phyloP scores from a whole-genome alignment of 495 filamentous ascomycete genomes.

The Hypoxylon crocopeplum region DNA sequence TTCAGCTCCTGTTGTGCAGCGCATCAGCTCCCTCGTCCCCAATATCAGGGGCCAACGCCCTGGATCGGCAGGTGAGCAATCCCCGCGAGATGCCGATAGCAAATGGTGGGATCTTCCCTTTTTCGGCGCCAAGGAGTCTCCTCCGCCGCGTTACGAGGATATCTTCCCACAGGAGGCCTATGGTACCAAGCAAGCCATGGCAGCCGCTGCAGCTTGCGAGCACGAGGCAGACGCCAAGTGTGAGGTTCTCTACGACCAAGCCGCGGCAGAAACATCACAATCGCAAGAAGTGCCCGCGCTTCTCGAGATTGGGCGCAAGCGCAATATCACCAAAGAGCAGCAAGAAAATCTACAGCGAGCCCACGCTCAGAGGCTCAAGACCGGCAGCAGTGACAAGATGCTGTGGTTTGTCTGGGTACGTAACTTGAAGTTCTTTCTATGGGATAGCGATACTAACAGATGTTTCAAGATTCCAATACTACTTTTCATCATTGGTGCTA shows the following conservation, averaged over 20 bases:
- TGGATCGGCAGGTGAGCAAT: slow-evolving; percentile 44
- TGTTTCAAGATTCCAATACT: slow-evolving; percentile 49
- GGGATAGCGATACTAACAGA: slow-evolving; percentile 13
- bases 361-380: slow-evolving; percentile 78
- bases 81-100: slow-evolving; percentile 58
- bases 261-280: slow-evolving; percentile 26
- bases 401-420: slow-evolving; percentile 86
- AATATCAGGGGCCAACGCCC: slow-evolving; percentile 54
- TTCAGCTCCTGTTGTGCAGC: slow-evolving; percentile 67
- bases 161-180: slow-evolving; percentile 67
- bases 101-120: slow-evolving; percentile 74
- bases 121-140: slow-evolving; percentile 47
- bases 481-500: slow-evolving; percentile 67
- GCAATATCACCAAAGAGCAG: slow-evolving; percentile 70
- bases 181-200: slow-evolving; percentile 67
- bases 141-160: slow-evolving; percentile 82
- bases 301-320: slow-evolving; percentile 59
- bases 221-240: slow-evolving; percentile 72
- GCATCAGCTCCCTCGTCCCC: slow-evolving; percentile 76
- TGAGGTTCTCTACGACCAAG: slow-evolving; percentile 60
- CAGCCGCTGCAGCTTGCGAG: slow-evolving; percentile 68
- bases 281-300: slow-evolving; percentile 48
- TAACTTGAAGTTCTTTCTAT: neutral
- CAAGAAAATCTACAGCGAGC: slow-evolving; percentile 74
- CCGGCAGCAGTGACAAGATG: slow-evolving; percentile 74